Conservation (phyloP, 306 rosid genomes). For the Trifolium fragiferum region DNA sequence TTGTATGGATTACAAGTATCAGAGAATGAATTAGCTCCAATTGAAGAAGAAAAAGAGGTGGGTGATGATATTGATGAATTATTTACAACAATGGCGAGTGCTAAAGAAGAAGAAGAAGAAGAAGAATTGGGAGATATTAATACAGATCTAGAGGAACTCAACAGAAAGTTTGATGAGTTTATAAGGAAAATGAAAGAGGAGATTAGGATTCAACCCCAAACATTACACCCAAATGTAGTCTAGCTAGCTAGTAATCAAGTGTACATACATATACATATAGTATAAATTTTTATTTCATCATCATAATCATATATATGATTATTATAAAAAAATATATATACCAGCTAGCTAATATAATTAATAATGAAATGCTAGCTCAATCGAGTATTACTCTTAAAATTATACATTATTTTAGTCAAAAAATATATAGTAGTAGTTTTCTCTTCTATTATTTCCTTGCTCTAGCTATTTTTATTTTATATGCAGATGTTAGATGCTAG, state of each 20-base stretch:
- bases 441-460: no score
- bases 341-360: no score
- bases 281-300: no score
- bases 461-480: no score
- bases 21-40: neutral
- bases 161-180: slow-evolving; percentile 72
- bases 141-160: slow-evolving; percentile 56
- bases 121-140: slow-evolving; percentile 13
- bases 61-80: neutral
- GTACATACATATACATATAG: neutral
- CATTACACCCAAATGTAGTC: slow-evolving; percentile 43
- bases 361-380: no score
- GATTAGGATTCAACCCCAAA: slow-evolving; percentile 52
- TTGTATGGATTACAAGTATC: no score
- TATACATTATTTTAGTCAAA: no score
- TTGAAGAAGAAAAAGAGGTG: neutral
- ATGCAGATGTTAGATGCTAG: no score
- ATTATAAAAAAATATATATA: no score
- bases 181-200: slow-evolving; percentile 60
- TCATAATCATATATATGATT: no score
- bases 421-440: no score
- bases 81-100: neutral
- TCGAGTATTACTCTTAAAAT: no score
- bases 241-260: slow-evolving; percentile 9
- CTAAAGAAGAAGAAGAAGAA: neutral